Conservation (phyloP, 2,329 filamentous ascomycete genomes). For the Talaromyces rugulosus region DNA sequence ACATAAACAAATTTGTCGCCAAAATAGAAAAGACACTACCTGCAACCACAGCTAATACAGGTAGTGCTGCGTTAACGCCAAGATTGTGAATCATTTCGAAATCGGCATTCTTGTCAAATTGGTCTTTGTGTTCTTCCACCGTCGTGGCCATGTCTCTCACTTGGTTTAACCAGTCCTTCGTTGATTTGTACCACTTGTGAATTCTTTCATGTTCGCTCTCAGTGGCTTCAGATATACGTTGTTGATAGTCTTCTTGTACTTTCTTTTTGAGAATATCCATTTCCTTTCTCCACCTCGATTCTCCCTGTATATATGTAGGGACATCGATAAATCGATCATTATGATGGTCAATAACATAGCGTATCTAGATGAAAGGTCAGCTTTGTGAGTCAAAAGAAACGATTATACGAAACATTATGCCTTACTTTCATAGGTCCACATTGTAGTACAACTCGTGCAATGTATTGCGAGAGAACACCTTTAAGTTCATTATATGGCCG, state of each 20-base stretch:
- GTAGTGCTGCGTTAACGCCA: not conserved
- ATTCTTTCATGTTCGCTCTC: not conserved
- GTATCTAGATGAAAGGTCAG: not conserved
- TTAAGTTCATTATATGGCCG: not conserved
- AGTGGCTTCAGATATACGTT: not conserved
- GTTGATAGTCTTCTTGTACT: not conserved
- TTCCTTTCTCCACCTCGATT: not conserved
- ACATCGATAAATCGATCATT: not conserved
- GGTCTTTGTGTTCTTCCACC: not conserved
- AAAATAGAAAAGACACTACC: not conserved
- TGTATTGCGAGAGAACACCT: not conserved
- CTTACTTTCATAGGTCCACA: not conserved
- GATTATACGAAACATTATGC: not conserved
- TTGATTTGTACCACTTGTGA: not conserved
- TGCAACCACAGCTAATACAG: not conserved
- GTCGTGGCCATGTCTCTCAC: not conserved
- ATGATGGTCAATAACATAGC: not conserved
- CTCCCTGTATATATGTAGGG: not conserved
- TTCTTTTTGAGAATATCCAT: not conserved
- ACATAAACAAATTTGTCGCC: not conserved
- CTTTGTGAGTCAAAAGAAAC: not conserved
- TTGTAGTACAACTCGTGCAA: not conserved
- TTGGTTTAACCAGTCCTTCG: not conserved
- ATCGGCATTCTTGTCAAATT: not conserved
- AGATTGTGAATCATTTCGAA: not conserved